Conservation (phyloP, 2,329 filamentous ascomycete species). For the Byssoonygena ceratinophila region DNA sequence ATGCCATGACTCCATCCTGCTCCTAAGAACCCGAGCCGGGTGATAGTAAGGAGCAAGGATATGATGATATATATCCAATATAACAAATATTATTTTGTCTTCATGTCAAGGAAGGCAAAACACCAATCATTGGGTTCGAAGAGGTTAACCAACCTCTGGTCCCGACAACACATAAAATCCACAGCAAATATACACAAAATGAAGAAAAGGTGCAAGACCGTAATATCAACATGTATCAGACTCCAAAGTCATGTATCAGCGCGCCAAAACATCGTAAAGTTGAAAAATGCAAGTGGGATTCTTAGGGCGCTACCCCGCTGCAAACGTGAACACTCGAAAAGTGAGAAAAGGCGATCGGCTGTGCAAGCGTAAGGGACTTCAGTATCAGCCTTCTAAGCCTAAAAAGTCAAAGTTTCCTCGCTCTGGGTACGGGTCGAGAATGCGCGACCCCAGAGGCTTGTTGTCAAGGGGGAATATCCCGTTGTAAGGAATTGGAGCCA, state of each 20-base stretch:
- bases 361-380: background rate
- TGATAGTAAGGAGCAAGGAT: background rate
- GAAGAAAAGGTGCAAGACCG: background rate
- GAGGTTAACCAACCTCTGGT: background rate
- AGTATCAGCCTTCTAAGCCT: constrained; percentile 8
- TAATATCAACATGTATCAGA: constrained; percentile 5
- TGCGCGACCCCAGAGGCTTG: constrained; percentile 13
- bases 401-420: constrained; percentile 14
- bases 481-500: constrained; percentile 10
- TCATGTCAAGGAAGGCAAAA: background rate
- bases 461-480: constrained; percentile 12
- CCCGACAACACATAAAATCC: background rate
- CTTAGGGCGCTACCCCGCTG: background rate
- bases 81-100: background rate
- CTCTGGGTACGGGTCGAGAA: constrained; percentile 14
- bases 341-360: no score
- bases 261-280: constrained; percentile 9
- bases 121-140: background rate
- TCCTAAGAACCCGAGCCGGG: background rate
- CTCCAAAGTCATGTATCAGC: background rate
- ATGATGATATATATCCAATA: background rate
- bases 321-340: background rate
- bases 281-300: background rate
- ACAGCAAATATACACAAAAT: constrained; percentile 2
- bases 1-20: constrained; percentile 2